These are phyloP conservation scores for Achlya hypogyna DNA, from an alignment of 352 stramenopile species.

Conservation along the genomic window DNA sequence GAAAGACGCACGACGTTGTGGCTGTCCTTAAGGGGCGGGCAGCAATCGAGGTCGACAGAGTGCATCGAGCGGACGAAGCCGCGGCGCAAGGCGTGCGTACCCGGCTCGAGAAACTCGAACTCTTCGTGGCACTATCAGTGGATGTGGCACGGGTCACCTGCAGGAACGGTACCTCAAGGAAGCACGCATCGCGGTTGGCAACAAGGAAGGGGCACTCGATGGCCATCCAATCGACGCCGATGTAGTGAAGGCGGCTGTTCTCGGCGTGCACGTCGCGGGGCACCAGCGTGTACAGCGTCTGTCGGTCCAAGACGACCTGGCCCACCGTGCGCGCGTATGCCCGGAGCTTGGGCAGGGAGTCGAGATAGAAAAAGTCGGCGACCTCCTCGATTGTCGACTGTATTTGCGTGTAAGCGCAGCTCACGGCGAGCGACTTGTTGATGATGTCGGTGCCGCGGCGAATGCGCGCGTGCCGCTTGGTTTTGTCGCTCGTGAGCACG, in stretches of 20 bases:
- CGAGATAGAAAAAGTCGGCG: constrained; percentile 75
- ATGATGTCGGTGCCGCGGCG: constrained; percentile 6
- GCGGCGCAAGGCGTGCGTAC: constrained; percentile 51
- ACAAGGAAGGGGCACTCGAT: constrained; percentile 65
- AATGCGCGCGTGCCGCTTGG: constrained; percentile 4
- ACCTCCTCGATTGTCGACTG: constrained; percentile 71
- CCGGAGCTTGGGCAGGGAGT: constrained; percentile 48
- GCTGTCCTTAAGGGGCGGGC: constrained; percentile 40
- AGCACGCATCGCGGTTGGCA: constrained; percentile 68
- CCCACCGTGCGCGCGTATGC: background rate
- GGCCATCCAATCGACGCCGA: constrained; percentile 71
- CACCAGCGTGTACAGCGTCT: constrained; percentile 59
- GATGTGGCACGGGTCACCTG: background rate
- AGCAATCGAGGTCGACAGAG: constrained; percentile 71
- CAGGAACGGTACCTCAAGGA: constrained; percentile 28
- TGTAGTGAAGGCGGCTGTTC: constrained; percentile 73
- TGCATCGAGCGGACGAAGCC: constrained; percentile 72
- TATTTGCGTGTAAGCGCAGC: constrained; percentile 39
- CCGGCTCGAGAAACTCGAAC: constrained; percentile 38
- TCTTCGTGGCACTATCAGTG: constrained; percentile 76
- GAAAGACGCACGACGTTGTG: constrained; percentile 48
- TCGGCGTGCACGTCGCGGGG: constrained; percentile 21
- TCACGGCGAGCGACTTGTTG: constrained; percentile 6
- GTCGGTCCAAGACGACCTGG: constrained; percentile 57
- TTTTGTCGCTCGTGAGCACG: background rate